These are phyloP conservation scores for Ophiocordyceps camponoti-saundersi DNA, from an alignment of 2,329 filamentous ascomycete species.

Conservation along the genomic window DNA sequence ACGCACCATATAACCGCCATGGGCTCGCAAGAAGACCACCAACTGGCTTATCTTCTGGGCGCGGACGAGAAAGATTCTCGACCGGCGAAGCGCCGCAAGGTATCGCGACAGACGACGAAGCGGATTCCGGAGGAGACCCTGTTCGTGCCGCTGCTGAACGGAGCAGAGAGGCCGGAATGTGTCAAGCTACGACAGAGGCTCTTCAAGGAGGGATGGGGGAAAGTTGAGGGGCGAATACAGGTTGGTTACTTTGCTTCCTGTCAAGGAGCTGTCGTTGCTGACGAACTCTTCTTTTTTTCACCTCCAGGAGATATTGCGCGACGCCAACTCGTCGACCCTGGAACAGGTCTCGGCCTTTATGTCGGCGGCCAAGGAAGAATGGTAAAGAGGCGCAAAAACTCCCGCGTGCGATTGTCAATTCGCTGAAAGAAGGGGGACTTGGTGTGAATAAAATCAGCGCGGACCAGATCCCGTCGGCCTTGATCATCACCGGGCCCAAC, in stretches of 20 bases:
- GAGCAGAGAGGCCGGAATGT: conserved; percentile 30
- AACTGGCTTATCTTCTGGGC: conserved; percentile 13
- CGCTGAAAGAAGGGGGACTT: too few relatives aligned
- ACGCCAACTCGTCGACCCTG: conserved; percentile 44
- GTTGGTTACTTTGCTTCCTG: conserved; percentile 5
- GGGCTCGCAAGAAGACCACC: conserved; percentile 26
- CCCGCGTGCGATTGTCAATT: too few relatives aligned
- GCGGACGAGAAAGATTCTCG: conserved; percentile 20
- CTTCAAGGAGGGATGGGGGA: conserved; percentile 47
- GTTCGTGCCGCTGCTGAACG: conserved; percentile 38
- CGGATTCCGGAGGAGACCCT: conserved; percentile 5
- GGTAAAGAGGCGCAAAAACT: conserved; percentile 7
- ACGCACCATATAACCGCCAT: neutral
- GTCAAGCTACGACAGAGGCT: conserved; percentile 36
- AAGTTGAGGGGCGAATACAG: conserved; percentile 46
- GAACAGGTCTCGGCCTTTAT: conserved; percentile 41
- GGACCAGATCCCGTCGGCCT: conserved; percentile 46
- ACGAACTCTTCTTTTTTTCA: too few relatives aligned
- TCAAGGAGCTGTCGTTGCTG: too few relatives aligned
- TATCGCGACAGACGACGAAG: conserved; percentile 21
- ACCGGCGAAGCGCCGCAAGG: conserved; percentile 40
- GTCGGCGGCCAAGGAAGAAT: conserved; percentile 15
- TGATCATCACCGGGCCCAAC: conserved; percentile 64
- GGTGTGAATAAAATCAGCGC: conserved; percentile 8
- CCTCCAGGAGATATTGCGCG: conserved; percentile 31